Conservation (phyloP, 1,139 yeast species). For the Lodderomyces margitis region DNA sequence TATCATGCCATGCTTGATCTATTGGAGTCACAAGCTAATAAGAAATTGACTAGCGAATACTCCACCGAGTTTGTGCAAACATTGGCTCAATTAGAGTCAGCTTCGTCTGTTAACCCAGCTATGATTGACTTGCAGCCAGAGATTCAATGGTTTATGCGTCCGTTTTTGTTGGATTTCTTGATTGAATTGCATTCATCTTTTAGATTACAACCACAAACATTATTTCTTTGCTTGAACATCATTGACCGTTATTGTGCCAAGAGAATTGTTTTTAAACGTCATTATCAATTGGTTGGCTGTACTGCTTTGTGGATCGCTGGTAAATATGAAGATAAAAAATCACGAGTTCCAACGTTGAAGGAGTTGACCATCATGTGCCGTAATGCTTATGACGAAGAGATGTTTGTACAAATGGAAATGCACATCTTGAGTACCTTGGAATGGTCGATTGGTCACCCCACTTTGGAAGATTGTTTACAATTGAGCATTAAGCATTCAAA, state of each 20-base stretch:
- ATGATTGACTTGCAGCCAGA: conserved; percentile 93
- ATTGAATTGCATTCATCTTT: conserved; percentile 80
- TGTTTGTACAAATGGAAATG: conserved; percentile 94
- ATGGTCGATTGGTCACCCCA: conserved; percentile 72
- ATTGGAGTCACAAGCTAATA: conserved; percentile 47
- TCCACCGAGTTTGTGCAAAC: conserved; percentile 29
- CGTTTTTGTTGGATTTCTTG: conserved; percentile 77
- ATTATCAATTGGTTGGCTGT: conserved; percentile 90
- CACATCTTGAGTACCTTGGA: conserved; percentile 82
- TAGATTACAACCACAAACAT: conserved; percentile 72
- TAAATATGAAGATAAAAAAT: conserved; percentile 86
- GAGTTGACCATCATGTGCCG: conserved; percentile 81
- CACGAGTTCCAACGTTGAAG: conserved; percentile 74
- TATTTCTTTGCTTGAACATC: conserved; percentile 75
- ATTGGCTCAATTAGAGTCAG: conserved; percentile 28
- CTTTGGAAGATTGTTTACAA: conserved; percentile 61
- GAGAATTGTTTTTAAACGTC: conserved; percentile 87
- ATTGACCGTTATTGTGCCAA: conserved; percentile 90
- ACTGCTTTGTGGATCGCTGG: conserved; percentile 95
- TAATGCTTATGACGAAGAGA: conserved; percentile 79
- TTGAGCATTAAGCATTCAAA: conserved; percentile 27
- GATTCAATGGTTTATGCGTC: conserved; percentile 90
- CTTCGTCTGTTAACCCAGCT: conserved; percentile 45
- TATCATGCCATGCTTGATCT: conserved; percentile 46
- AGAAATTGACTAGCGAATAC: conserved; percentile 43